These are phyloP conservation scores for Arabidopsis thaliana DNA, from an alignment of 345 rosid species.

Conservation along the genomic window TAIR10.1 NC_003075.7:18288501-18289000, in stretches of 20 bases:
- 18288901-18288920: background rate
- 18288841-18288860: slow-evolving; percentile 6
- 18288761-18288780: background rate
- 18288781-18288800: background rate
- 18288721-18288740: background rate
- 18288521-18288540: background rate
- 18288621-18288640: background rate
- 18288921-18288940: slow-evolving; percentile 38
- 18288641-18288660: background rate
- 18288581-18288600: slow-evolving; percentile 33
- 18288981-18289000: slow-evolving; percentile 9
- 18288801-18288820: background rate
- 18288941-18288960: slow-evolving; percentile 30
- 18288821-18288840: background rate
- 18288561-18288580: slow-evolving; percentile 33
- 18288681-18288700: background rate
- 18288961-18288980: slow-evolving; percentile 46
- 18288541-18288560: slow-evolving; percentile 32
- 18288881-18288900: slow-evolving; percentile 10
- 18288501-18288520: background rate
- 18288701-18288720: background rate
- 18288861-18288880: slow-evolving; percentile 17
- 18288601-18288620: background rate
- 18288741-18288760: slow-evolving; percentile 2
- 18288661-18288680: background rate